phyloP scores from a whole-genome alignment of 768 basidiomycete genomes.

The Amanita phalloides region DNA sequence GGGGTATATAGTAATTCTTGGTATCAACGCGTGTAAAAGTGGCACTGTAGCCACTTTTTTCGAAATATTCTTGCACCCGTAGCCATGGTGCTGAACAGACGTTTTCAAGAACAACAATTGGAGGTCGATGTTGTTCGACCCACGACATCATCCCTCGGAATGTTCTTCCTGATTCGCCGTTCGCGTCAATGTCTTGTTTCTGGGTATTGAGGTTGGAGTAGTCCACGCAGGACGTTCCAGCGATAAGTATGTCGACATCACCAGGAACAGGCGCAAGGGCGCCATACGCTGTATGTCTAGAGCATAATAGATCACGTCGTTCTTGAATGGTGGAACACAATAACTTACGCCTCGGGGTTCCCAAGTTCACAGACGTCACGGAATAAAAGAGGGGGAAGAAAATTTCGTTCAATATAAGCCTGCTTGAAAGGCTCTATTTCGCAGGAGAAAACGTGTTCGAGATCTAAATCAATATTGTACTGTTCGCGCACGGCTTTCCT shows the following conservation, averaged over 20 bases:
- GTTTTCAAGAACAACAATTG: conserved; percentile 91
- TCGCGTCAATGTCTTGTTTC: conserved; percentile 80
- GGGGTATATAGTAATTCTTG: conserved; percentile 89
- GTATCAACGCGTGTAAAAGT: conserved; percentile 63
- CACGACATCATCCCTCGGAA: conserved; percentile 94
- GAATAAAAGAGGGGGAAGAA: conserved; percentile 85
- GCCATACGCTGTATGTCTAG: conserved; percentile 87
- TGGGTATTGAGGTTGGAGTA: conserved; percentile 94
- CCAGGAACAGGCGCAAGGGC: conserved; percentile 78
- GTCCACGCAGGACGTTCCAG: conserved; percentile 94
- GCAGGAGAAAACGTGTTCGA: conserved; percentile 93
- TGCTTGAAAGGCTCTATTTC: conserved; percentile 98
- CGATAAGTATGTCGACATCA: conserved; percentile 82
- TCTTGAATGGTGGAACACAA: conserved; percentile 1
- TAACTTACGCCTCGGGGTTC: conserved; percentile 59
- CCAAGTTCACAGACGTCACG: conserved; percentile 91
- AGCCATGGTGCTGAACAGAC: conserved; percentile 88
- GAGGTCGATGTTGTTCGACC: conserved; percentile 79
- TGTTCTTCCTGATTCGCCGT: conserved; percentile 89
- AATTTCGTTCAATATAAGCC: conserved; percentile 95
- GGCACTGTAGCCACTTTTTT: conserved; percentile 67
- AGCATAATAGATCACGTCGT: conserved; percentile 8
- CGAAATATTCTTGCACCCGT: conserved; percentile 66
- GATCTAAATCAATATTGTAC: conserved; percentile 49
- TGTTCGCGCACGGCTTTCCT: conserved; percentile 64